These are phyloP conservation scores for Spathaspora boniae DNA, from an alignment of 805 yeast genomes.

Conservation along the genomic window DNA sequence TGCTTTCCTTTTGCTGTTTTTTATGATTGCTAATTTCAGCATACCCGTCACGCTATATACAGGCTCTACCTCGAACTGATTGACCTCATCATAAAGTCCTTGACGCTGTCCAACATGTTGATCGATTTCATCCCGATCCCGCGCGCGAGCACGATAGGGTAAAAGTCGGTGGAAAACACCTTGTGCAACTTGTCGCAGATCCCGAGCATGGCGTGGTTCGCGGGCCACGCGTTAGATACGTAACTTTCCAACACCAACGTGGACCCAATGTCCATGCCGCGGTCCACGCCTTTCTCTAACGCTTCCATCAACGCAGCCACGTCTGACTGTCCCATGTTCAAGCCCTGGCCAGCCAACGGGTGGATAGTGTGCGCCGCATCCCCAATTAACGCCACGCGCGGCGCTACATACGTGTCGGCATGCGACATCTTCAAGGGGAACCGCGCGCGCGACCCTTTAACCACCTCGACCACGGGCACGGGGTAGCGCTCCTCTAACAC, in stretches of 20 bases:
- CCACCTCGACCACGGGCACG: conserved; percentile 55
- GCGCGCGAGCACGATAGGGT: conserved; percentile 72
- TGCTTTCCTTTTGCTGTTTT: too few relatives aligned
- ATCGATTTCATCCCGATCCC: conserved; percentile 72
- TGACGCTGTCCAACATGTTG: conserved; percentile 60
- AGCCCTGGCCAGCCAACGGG: conserved; percentile 96
- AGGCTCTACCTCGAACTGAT: conserved; percentile 20
- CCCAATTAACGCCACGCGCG: conserved; percentile 88
- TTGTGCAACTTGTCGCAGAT: conserved; percentile 91
- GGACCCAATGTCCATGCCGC: conserved; percentile 89
- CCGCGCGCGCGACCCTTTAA: conserved; percentile 68
- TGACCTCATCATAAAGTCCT: conserved; percentile 60
- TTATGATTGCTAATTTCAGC: too few relatives aligned
- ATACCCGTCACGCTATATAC: too few relatives aligned
- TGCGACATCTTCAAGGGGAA: conserved; percentile 89
- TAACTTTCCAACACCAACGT: conserved; percentile 80
- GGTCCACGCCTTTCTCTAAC: conserved; percentile 60
- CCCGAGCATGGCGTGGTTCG: conserved; percentile 77
- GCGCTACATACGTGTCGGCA: conserved; percentile 83
- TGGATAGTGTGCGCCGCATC: conserved; percentile 98
- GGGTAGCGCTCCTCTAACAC: conserved; percentile 64
- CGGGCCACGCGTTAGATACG: conserved; percentile 77
- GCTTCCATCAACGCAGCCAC: conserved; percentile 69
- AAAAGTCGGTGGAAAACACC: conserved; percentile 67
- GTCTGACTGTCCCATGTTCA: conserved; percentile 96